A percentile compares a stretch with the other conserved stretches of the same genome.
These are phyloP conservation scores for Colletotrichum musae DNA, from an alignment of 2,329 filamentous ascomycete genomes.

Conservation along the genomic window DNA sequence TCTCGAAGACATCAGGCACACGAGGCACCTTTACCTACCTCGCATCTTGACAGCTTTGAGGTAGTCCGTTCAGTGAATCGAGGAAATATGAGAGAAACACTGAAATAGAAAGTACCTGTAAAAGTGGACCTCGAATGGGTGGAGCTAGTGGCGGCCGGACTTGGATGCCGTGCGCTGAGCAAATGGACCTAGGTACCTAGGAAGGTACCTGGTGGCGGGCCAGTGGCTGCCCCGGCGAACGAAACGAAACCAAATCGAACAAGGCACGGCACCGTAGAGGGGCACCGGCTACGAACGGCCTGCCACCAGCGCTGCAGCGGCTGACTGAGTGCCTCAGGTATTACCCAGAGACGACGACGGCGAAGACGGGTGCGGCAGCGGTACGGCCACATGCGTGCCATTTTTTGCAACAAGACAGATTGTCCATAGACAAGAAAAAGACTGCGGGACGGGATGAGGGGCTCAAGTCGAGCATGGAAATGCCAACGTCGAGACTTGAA, in stretches of 20 bases:
- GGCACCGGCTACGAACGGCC: constrained; percentile 28
- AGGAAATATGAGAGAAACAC: constrained; percentile 48
- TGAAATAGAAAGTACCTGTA: constrained; percentile 45
- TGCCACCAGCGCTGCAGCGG: constrained; percentile 1
- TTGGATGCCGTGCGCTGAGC: constrained; percentile 17
- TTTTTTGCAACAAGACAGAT: too few relatives aligned
- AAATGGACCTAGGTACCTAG: neutral
- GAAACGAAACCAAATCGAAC: constrained; percentile 30
- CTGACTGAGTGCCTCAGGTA: constrained; percentile 13
- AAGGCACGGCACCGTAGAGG: constrained; percentile 16
- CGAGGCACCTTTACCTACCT: too few relatives aligned
- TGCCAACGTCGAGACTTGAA: too few relatives aligned
- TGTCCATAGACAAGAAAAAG: too few relatives aligned
- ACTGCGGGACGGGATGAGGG: too few relatives aligned
- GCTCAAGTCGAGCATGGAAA: too few relatives aligned
- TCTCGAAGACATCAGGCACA: too few relatives aligned
- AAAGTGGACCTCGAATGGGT: constrained; percentile 6
- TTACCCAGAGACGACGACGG: too few relatives aligned
- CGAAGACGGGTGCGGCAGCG: too few relatives aligned
- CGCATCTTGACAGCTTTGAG: constrained; percentile 7
- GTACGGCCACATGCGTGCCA: too few relatives aligned
- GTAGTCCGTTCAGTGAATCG: constrained; percentile 4
- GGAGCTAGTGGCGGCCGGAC: neutral
- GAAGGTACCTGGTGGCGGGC: neutral
- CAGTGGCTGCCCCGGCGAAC: constrained; percentile 31